phyloP scores from a whole-genome alignment of 2,329 filamentous ascomycete genomes.

The Hymenoscyphus occultus region DNA sequence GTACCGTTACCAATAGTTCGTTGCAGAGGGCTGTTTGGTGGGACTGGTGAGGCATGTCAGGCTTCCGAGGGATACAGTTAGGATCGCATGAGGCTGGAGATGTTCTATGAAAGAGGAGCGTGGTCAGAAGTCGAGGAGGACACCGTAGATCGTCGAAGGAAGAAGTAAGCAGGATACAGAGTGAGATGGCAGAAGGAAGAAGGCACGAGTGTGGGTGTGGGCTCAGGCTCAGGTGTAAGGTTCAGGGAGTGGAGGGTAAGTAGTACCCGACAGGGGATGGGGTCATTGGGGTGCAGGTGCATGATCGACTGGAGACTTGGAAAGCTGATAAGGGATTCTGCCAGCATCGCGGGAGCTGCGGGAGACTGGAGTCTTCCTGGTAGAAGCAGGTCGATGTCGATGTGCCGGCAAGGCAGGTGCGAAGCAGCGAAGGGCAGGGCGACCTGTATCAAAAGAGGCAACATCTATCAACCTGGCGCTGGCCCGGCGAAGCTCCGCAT shows the following conservation, averaged over 20 bases:
- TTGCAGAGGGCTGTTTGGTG: constrained; percentile 19
- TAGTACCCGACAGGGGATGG: not conserved
- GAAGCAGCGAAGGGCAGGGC: not conserved
- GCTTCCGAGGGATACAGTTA: not conserved
- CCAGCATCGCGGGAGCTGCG: not conserved
- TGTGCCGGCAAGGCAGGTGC: not conserved
- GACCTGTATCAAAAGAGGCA: not conserved
- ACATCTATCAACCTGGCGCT: not conserved
- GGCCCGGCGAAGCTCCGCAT: too few relatives aligned
- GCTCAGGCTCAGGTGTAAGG: too few relatives aligned
- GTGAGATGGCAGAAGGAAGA: not conserved
- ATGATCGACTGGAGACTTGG: not conserved
- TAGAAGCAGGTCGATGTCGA: too few relatives aligned
- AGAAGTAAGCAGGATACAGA: not conserved
- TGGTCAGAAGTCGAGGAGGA: not conserved
- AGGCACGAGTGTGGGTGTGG: not conserved
- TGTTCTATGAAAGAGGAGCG: not conserved
- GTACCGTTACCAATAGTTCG: constrained; percentile 20
- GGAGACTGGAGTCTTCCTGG: not conserved
- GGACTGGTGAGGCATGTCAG: constrained; percentile 22
- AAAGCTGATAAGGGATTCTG: not conserved
- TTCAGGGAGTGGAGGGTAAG: too few relatives aligned
- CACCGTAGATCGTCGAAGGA: not conserved
- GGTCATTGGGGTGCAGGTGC: not conserved
- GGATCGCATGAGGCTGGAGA: not conserved